Evolutionary conservation across 2,329 filamentous ascomycete species (phyloP).

Genomic region (Stromatinia cepivora): DNA sequence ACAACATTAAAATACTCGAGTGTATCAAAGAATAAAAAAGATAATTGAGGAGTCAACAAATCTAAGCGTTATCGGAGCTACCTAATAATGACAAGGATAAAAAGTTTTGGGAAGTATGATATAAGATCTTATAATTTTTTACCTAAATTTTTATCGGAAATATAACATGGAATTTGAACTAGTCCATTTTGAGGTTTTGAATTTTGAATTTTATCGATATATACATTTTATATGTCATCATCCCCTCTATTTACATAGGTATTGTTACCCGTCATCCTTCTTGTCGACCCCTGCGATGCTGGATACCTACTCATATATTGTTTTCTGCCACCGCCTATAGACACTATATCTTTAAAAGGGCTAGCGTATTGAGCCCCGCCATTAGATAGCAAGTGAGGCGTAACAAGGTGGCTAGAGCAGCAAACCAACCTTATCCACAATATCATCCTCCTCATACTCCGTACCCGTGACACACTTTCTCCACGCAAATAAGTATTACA

Average conservation of each 20-base stretch:
- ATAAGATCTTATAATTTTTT: neutral
- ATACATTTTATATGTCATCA: neutral
- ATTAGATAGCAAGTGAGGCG: neutral
- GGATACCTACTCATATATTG: neutral
- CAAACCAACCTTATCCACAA: neutral
- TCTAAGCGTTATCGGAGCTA: constrained; percentile 23
- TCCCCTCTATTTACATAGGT: neutral
- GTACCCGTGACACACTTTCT: neutral
- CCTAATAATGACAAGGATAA: constrained; percentile 12
- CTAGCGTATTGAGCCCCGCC: neutral
- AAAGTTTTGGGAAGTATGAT: neutral
- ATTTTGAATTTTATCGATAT: neutral
- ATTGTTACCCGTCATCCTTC: neutral
- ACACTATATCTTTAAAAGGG: neutral
- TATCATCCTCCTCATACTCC: neutral
- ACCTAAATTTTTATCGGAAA: neutral
- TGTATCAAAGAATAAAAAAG: constrained; percentile 11
- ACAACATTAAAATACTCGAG: neutral
- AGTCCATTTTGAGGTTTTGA: neutral
- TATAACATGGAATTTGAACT: neutral
- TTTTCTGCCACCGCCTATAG: constrained; percentile 2
- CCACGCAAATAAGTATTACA: neutral
- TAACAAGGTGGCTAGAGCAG: neutral
- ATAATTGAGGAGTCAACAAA: constrained; percentile 7
- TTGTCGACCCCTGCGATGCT: neutral